Percentiles rank a stretch among this genome's conserved stretches.
Evolutionary conservation across 306 rosid species (phyloP).

Genomic region (Cicer yamashitae): DNA sequence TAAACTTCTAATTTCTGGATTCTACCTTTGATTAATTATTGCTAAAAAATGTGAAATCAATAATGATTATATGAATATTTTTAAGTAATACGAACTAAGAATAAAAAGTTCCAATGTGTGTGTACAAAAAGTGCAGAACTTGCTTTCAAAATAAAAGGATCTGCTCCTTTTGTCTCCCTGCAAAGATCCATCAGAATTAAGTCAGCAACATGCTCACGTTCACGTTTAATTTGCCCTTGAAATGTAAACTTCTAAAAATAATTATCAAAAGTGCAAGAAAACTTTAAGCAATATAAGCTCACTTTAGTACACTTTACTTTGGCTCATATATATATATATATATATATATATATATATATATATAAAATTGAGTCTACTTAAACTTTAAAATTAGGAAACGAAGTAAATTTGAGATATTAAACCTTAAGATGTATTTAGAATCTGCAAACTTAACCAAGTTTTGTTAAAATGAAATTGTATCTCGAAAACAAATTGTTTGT

Average conservation of each 20-base stretch:
- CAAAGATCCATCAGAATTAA: conserved; percentile 12
- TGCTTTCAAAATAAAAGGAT: not conserved
- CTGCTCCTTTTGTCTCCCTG: conserved; percentile 40
- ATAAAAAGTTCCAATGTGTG: conserved; percentile 5
- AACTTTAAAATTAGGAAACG: too few species aligned
- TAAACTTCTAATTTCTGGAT: conserved; percentile 34
- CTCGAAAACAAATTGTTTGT: too few species aligned
- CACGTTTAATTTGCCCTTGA: not conserved
- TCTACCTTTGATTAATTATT: conserved; percentile 30
- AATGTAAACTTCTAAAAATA: not conserved
- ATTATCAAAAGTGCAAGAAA: not conserved
- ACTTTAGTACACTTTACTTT: too few species aligned
- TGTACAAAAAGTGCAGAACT: conserved; percentile 28
- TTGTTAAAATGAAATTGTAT: not conserved
- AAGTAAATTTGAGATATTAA: too few species aligned
- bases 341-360: too few species aligned
- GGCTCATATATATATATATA: too few species aligned
- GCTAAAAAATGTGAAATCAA: conserved; percentile 36
- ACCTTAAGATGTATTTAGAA: too few species aligned
- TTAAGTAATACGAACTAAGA: not conserved
- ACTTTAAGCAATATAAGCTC: too few species aligned
- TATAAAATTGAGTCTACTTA: too few species aligned
- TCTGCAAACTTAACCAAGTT: too few species aligned
- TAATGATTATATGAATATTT: conserved; percentile 32
- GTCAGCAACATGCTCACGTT: conserved; percentile 24